Evolutionary conservation across 2,329 filamentous ascomycete genomes (phyloP).

Genomic region (Neurospora sp.): DNA sequence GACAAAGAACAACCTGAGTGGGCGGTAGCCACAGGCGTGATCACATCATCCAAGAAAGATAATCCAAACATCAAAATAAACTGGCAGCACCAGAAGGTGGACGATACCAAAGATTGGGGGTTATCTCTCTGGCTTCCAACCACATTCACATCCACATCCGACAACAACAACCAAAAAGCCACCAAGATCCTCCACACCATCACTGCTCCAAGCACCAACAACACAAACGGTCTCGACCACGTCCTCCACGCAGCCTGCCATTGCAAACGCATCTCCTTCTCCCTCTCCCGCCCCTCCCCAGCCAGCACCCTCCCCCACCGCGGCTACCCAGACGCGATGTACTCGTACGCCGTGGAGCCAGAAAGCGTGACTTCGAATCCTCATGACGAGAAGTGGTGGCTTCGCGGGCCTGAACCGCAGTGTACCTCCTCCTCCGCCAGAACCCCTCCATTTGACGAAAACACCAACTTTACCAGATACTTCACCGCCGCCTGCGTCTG

Average conservation of each 20-base stretch:
- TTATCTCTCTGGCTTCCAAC: constrained; percentile 23
- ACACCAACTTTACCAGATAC: constrained; percentile 35
- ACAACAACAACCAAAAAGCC: neutral
- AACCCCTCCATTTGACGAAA: neutral
- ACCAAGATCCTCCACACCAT: neutral
- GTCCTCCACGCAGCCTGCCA: constrained; percentile 26
- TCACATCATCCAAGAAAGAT: constrained; percentile 12
- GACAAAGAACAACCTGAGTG: constrained; percentile 13
- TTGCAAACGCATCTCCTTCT: constrained; percentile 46
- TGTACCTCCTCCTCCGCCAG: constrained; percentile 1
- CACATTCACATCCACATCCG: neutral
- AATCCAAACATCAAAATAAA: neutral
- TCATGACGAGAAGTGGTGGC: constrained; percentile 48
- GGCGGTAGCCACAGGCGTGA: constrained; percentile 29
- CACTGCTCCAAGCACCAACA: neutral
- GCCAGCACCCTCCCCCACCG: constrained; percentile 35
- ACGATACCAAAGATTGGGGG: constrained; percentile 28
- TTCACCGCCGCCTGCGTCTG: constrained; percentile 53
- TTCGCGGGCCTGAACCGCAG: constrained; percentile 26
- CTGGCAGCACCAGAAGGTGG: constrained; percentile 18
- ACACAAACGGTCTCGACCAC: neutral
- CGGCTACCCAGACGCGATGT: constrained; percentile 42
- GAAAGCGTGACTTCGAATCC: constrained; percentile 29
- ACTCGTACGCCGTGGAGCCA: constrained; percentile 33
- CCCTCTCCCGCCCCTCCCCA: constrained; percentile 43